Percentiles rank a stretch among this genome's conserved stretches.
Conservation (phyloP, 176 grass and related monocot genomes). For the Miscanthus lutarioriparius region DNA sequence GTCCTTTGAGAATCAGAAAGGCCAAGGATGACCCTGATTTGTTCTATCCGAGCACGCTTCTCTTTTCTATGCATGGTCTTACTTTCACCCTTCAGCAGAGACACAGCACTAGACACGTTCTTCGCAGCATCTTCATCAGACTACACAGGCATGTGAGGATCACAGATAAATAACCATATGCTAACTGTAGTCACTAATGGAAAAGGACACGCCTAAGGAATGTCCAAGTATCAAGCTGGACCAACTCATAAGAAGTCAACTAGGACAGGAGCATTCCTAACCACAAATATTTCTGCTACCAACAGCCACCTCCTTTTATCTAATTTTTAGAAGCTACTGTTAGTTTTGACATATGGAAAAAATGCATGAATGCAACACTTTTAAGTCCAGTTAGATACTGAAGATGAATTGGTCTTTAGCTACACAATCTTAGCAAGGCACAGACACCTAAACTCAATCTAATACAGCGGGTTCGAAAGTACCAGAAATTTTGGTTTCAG, state of each 20-base stretch:
- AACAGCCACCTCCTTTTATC: not conserved
- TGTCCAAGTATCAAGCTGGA: not conserved
- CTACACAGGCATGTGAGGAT: constrained; percentile 40
- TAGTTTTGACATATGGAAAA: not conserved
- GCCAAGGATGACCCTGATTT: constrained; percentile 92
- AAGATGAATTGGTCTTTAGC: not conserved
- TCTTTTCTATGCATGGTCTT: constrained; percentile 93
- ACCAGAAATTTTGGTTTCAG: constrained; percentile 2
- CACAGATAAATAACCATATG: constrained; percentile 31
- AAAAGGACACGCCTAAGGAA: constrained; percentile 19
- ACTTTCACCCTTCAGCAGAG: constrained; percentile 80
- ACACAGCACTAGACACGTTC: constrained; percentile 60
- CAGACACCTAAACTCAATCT: constrained; percentile 14
- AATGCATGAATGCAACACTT: not conserved
- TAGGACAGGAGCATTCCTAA: not conserved
- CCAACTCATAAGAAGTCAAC: constrained; percentile 18
- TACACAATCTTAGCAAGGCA: not conserved
- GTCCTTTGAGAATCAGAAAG: constrained; percentile 99
- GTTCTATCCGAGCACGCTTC: constrained; percentile 94
- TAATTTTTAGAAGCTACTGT: not conserved
- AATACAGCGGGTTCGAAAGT: not conserved
- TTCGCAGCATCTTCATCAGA: constrained; percentile 56
- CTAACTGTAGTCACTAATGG: not conserved
- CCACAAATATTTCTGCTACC: constrained; percentile 1
- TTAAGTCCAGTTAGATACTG: not conserved